Base-by-base conservation (phyloP, 177 flowering plant genomes). In the Vitis hybrid region DNA sequence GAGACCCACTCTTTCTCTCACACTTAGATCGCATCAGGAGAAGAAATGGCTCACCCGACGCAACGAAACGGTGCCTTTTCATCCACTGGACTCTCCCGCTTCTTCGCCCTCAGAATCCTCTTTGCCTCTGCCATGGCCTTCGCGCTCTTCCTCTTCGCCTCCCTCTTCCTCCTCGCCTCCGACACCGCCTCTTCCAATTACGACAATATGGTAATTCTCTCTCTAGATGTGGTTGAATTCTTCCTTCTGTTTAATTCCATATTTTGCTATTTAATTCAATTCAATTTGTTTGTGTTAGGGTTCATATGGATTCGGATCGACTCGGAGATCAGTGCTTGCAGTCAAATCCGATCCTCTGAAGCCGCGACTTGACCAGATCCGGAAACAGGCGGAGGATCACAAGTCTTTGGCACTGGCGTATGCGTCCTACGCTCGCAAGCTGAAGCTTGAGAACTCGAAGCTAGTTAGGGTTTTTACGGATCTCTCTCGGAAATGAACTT, bases 311-410 rank as follows among this genome's bases (percentile, higher is more conserved):
- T 17, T 71, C 17, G 72, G 74, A 58, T 68, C 72, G 24, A 17
- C 66, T 14, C 21, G 85, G 59, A 78, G 90, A 74, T 73, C 85
- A 11, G 70, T 86, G 0, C 77, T 87, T 30, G 91, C 86, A 2
- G 50, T 83, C 4, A 85, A 87, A 71, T 81, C 87, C 18, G 89
- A 85, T 81, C 89, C 91, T 9, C 79, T 83, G 52, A 87, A 85
- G 81, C 85, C 84, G 2, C 73, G 86, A 13, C 53, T 83, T 20
- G 87, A 84, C 75, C 89, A 84, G 86, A 80, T 87, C 69, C 82
- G 82, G 41, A 88, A 86, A 71, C 91, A 88, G n/a, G n/a, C n/a
- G n/a, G n/a, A n/a, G n/a, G n/a, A n/a, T n/a, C n/a, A n/a, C n/a
- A n/a, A n/a, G n/a, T n/a, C n/a, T n/a, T n/a, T n/a, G n/a, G n/a